phyloP scores from a whole-genome alignment of 306 rosid species.

The Vigna mungo region DNA sequence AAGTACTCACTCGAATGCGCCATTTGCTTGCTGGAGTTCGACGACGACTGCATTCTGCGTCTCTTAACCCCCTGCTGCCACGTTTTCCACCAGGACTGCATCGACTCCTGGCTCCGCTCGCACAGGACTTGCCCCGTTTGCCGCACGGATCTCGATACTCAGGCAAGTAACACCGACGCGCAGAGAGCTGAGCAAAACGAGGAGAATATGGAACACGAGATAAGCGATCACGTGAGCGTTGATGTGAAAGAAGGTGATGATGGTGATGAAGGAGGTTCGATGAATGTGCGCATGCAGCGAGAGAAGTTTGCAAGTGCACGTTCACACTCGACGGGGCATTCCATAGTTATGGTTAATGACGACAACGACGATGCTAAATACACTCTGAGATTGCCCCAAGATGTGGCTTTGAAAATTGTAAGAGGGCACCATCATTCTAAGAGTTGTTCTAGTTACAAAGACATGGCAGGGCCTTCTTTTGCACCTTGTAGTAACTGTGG shows the following conservation, averaged over 20 bases:
- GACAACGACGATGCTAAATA: constrained; percentile 30
- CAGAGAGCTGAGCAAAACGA: constrained; percentile 30
- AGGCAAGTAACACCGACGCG: background rate
- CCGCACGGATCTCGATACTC: constrained; percentile 61
- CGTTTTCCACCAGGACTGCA: constrained; percentile 76
- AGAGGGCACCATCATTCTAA: constrained; percentile 52
- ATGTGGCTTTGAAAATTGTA: constrained; percentile 39
- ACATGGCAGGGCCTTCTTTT: constrained; percentile 35
- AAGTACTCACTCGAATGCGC: constrained; percentile 65
- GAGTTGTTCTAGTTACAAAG: constrained; percentile 60
- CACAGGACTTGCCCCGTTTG: constrained; percentile 83
- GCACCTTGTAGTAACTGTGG: constrained; percentile 44
- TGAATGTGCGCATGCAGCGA: background rate
- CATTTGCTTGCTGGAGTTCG: constrained; percentile 72
- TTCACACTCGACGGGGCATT: constrained; percentile 80
- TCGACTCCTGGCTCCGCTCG: constrained; percentile 69
- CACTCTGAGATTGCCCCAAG: constrained; percentile 58
- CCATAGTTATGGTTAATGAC: constrained; percentile 44
- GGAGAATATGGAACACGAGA: background rate
- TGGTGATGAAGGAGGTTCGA: background rate
- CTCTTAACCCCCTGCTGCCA: constrained; percentile 60
- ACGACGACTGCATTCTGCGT: constrained; percentile 59
- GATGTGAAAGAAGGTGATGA: constrained; percentile 50
- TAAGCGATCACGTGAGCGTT: constrained; percentile 35
- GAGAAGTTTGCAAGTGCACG: constrained; percentile 47